Evolutionary conservation across 2,329 filamentous ascomycete genomes (phyloP).

Genomic region (Neofusicoccum cordaticola): DNA sequence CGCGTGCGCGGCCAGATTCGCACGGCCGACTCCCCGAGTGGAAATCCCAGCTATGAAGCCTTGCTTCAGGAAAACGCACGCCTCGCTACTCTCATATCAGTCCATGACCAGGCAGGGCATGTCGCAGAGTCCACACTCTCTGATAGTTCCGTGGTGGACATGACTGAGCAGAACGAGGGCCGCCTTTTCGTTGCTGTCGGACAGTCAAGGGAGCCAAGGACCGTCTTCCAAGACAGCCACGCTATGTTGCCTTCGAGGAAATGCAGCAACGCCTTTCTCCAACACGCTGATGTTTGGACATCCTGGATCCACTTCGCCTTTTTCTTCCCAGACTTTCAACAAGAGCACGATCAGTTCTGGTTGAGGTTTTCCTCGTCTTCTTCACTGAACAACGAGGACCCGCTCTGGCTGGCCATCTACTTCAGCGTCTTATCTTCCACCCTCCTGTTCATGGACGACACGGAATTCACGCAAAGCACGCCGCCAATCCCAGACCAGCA

Average conservation of each 20-base stretch:
- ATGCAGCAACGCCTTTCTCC: conserved; percentile 17
- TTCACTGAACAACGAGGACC: conserved; percentile 11
- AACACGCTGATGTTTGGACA: conserved; percentile 19
- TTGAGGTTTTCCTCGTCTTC: background rate
- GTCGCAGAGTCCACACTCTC: too few species aligned
- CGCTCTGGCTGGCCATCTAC: conserved; percentile 20
- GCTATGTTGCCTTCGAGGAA: conserved; percentile 13
- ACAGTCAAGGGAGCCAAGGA: conserved; percentile 7
- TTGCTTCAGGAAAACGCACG: conserved; percentile 20
- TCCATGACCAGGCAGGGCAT: background rate
- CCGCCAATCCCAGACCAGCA: too few species aligned
- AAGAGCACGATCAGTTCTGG: conserved; percentile 18
- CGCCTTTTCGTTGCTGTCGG: conserved; percentile 17
- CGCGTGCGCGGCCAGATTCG: conserved; percentile 20
- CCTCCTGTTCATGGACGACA: conserved; percentile 10
- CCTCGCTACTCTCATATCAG: conserved; percentile 10
- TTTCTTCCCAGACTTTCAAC: conserved; percentile 19
- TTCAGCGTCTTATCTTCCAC: conserved; percentile 20
- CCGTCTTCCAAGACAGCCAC: conserved; percentile 12
- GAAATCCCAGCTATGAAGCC: conserved; percentile 17
- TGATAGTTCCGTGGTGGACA: conserved; percentile 6
- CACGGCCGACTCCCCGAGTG: conserved; percentile 15
- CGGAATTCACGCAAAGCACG: too few species aligned
- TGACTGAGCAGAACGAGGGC: conserved; percentile 21
- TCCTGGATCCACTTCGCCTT: conserved; percentile 21